Evolutionary conservation across 2,329 filamentous ascomycete species (phyloP).

Genomic region (Tolypocladium ophioglossoides): DNA sequence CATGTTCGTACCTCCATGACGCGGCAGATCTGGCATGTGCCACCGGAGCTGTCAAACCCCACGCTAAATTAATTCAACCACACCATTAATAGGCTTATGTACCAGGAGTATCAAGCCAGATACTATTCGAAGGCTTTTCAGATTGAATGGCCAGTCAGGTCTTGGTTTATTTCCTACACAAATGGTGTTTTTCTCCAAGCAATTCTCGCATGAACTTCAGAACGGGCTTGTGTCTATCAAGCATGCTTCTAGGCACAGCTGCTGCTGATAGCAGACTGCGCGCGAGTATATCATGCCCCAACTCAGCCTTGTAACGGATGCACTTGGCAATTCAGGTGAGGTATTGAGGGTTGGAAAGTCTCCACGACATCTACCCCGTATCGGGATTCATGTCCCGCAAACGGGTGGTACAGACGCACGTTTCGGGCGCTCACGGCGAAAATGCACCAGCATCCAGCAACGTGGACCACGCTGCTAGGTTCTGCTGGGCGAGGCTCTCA

Average conservation of each 20-base stretch:
- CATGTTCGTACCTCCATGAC: neutral
- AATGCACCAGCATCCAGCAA: slow-evolving; percentile 19
- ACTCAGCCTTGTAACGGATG: neutral
- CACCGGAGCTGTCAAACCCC: neutral
- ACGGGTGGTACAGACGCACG: neutral
- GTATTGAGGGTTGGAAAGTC: neutral
- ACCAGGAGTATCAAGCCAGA: neutral
- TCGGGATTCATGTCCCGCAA: neutral
- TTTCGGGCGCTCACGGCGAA: neutral
- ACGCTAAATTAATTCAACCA: neutral
- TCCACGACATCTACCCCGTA: neutral
- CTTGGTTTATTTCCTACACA: neutral
- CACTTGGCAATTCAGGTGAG: neutral
- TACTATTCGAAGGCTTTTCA: neutral
- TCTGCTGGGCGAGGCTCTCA: slow-evolving; percentile 25
- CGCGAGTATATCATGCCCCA: too few relatives aligned
- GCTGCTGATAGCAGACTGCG: neutral
- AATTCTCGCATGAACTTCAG: neutral
- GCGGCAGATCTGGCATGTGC: neutral
- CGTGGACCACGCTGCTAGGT: slow-evolving; percentile 9
- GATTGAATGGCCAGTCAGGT: neutral
- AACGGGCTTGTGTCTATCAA: neutral
- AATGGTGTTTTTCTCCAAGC: neutral
- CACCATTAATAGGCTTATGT: neutral
- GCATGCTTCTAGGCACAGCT: neutral